A percentile compares a stretch with the other conserved stretches of the same genome.
phyloP scores from a whole-genome alignment of 805 yeast genomes.

The Saturnispora hagleri region DNA sequence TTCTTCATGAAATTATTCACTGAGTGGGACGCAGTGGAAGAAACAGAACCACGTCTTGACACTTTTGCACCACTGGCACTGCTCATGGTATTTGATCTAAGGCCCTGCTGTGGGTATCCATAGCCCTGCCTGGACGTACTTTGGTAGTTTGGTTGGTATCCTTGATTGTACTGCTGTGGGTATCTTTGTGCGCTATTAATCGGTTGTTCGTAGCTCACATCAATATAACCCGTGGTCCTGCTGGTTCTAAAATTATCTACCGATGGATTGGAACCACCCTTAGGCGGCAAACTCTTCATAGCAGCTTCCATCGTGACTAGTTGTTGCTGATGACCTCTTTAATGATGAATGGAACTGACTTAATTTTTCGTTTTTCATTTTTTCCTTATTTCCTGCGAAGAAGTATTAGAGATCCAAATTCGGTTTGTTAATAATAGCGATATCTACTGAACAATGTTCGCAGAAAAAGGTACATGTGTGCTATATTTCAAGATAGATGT shows the following conservation, averaged over 20 bases:
- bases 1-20: slow-evolving; percentile 37
- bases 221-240: slow-evolving; percentile 36
- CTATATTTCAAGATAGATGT: not conserved
- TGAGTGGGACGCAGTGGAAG: slow-evolving; percentile 10
- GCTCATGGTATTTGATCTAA: slow-evolving; percentile 6
- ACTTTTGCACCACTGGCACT: slow-evolving; percentile 3
- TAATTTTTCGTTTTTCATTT: not conserved
- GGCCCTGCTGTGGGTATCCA: slow-evolving; percentile 3
- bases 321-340: not conserved
- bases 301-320: slow-evolving; percentile 6
- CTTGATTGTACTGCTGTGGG: slow-evolving; percentile 13
- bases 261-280: not conserved
- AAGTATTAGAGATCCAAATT: not conserved
- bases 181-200: slow-evolving; percentile 15
- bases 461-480: not conserved
- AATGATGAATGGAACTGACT: not conserved
- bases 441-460: not conserved
- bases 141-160: slow-evolving; percentile 3
- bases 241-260: slow-evolving; percentile 18
- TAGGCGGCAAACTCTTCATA: slow-evolving; percentile 4
- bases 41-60: slow-evolving; percentile 12
- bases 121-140: not conserved
- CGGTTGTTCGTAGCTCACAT: slow-evolving; percentile 35
- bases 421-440: not conserved
- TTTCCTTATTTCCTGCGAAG: not conserved